phyloP scores from a whole-genome alignment of 169 alveolate genomes.

The Plasmodium knowlesi region DNA sequence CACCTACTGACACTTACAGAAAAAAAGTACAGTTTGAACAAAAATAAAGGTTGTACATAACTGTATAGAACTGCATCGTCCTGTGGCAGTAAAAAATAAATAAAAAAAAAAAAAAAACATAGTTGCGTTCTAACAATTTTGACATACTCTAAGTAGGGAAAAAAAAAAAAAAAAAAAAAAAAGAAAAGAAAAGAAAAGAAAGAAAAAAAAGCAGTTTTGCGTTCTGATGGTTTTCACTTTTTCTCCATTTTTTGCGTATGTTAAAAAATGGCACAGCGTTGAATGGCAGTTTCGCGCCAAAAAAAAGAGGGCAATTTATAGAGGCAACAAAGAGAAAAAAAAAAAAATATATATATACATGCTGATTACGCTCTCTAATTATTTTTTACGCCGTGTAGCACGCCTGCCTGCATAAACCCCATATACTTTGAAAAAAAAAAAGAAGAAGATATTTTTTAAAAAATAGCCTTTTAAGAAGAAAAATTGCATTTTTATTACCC shows the following conservation, averaged over 20 bases:
- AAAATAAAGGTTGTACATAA: background rate
- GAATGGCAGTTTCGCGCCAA: background rate
- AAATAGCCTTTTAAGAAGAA: background rate
- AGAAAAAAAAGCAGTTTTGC: background rate
- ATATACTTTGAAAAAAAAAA: background rate
- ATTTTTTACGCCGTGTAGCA: background rate
- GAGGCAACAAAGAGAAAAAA: background rate
- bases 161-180: background rate
- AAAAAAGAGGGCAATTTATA: background rate
- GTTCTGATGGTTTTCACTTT: background rate
- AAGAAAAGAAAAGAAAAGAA: too few species aligned
- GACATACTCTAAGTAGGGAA: background rate
- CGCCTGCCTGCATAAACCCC: background rate
- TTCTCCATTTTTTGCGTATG: background rate
- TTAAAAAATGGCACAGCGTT: background rate
- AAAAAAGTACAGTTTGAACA: background rate
- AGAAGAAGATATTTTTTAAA: too few species aligned
- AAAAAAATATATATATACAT: too few species aligned
- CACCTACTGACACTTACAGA: background rate
- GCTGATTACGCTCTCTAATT: background rate
- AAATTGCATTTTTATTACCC: background rate
- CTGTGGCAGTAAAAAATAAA: background rate
- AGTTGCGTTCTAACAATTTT: background rate
- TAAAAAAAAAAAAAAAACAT: background rate
- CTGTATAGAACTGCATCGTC: background rate